Conservation (phyloP, 495 filamentous ascomycete genomes). For the Achaetomiella virescens region DNA sequence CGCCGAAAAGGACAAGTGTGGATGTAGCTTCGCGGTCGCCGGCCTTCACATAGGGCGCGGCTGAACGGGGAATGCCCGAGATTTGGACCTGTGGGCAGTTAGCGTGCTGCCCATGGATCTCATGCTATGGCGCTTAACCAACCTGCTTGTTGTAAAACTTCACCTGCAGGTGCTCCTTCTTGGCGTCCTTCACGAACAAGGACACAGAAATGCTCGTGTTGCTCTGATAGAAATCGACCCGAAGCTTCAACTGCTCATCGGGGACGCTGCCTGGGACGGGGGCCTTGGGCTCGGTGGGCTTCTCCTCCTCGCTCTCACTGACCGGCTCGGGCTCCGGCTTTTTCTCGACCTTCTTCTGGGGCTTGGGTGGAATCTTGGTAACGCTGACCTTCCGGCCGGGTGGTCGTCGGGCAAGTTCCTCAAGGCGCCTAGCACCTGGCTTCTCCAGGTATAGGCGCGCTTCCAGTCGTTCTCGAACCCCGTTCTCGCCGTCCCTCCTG, state of each 20-base stretch:
- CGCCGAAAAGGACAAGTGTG: slow-evolving; percentile 61
- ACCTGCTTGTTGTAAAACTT: slow-evolving; percentile 24
- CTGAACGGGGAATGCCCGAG: slow-evolving; percentile 22
- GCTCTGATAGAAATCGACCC: slow-evolving; percentile 36
- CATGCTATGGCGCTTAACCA: neutral
- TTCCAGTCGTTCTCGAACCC: slow-evolving; percentile 29
- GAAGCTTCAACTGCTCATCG: slow-evolving; percentile 28
- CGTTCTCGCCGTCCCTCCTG: slow-evolving; percentile 9
- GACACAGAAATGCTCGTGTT: slow-evolving; percentile 30
- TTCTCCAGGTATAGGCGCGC: slow-evolving; percentile 36
- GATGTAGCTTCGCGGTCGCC: slow-evolving; percentile 38
- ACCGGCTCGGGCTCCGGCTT: slow-evolving; percentile 20
- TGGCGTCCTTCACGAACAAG: slow-evolving; percentile 36
- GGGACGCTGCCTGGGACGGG: slow-evolving; percentile 19
- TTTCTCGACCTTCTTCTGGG: slow-evolving; percentile 21
- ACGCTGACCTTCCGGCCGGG: slow-evolving; percentile 52
- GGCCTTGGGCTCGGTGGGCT: slow-evolving; percentile 7
- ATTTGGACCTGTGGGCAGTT: slow-evolving; percentile 20
- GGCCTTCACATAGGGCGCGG: slow-evolving; percentile 21
- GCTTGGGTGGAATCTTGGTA: slow-evolving; percentile 56
- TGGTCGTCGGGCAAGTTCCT: slow-evolving; percentile 60
- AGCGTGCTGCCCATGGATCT: neutral
- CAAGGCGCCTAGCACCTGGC: slow-evolving; percentile 43
- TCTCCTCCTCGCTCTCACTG: slow-evolving; percentile 29
- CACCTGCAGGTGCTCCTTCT: slow-evolving; percentile 30